A percentile compares a stretch with the other conserved stretches of the same genome.
phyloP scores from a whole-genome alignment of 2,329 filamentous ascomycete species.

The Colletotrichum destructivum region DNA sequence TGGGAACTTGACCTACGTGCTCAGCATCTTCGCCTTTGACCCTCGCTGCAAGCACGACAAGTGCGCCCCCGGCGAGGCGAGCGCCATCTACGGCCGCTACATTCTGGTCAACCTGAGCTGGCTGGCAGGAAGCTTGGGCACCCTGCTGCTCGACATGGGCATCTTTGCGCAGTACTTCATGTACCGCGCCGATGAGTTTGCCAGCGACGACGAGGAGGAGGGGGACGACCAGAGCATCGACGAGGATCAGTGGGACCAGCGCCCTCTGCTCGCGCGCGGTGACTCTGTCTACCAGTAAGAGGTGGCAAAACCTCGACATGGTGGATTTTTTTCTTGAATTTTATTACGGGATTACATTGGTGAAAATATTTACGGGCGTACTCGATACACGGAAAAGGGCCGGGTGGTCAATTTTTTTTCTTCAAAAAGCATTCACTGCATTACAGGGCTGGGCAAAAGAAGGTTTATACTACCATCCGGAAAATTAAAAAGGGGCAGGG shows the following conservation, averaged over 20 bases:
- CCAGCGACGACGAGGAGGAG: constrained; percentile 47
- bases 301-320: background rate
- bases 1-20: constrained; percentile 93
- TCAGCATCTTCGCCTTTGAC: constrained; percentile 92
- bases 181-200: constrained; percentile 71
- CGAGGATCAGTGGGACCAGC: constrained; percentile 56
- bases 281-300: constrained; percentile 40
- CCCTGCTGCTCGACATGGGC: constrained; percentile 84
- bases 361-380: constrained; percentile 14
- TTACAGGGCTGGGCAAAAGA: constrained; percentile 17
- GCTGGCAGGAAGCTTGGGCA: constrained; percentile 91
- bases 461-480: background rate
- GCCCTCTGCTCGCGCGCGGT: constrained; percentile 45
- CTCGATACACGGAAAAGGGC: constrained; percentile 7
- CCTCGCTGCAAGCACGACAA: constrained; percentile 72
- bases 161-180: constrained; percentile 95
- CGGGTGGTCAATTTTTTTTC: background rate
- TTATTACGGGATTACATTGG: constrained; percentile 6
- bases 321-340: background rate
- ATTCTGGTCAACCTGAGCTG: constrained; percentile 92
- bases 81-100: constrained; percentile 81
- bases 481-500: constrained; percentile 24
- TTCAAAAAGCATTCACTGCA: constrained; percentile 20
- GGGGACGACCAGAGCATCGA: constrained; percentile 49
- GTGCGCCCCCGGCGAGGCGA: constrained; percentile 78